Evolutionary conservation across 306 rosid genomes (phyloP), one percentile per base, ranked within the genome.

Genomic region (Sicyos baderoa): DNA sequence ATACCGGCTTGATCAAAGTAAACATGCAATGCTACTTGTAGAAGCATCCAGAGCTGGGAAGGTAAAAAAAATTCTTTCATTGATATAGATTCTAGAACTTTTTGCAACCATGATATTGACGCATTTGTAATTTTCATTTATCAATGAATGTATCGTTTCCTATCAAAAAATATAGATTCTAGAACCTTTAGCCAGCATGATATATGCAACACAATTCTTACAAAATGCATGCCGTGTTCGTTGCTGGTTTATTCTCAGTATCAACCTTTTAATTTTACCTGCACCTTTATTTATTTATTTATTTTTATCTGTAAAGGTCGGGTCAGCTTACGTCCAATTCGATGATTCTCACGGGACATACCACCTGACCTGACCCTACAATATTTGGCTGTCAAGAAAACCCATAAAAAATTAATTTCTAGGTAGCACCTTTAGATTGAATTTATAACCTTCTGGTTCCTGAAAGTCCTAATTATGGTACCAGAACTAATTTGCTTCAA

Each of bases 31-130:
- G 2, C 75, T 89, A 68, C 87, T 87, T 61, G 70, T 85, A 74
- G 78, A 86, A 85, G 93, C 96, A 80, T 86, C 98, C 72, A 89
- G 78, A 84, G 84, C 88, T 74, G 96, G 96, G 80, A 92, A 92
- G 96, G 98, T 87, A 80, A 25, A 25, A 25, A 25, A 25, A 25
- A 3, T 25, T 25, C 16, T 50, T 40, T 9, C 65, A 19, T 60
- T 76, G 9, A 57, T 50, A 23, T 50, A 17, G 35, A 17, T 53
- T n/a, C 44, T 70, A 69, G 66, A 51, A n/a, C 68, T 27, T 62
- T 17, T 17, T 17, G 27, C 52, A 27, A 40, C 27, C 18, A 60
- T 32, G 45, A 27, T 7, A 32, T 60, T n/a, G n/a, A n/a, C n/a
- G n/a, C n/a, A n/a, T n/a, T n/a, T n/a, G n/a, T n/a, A n/a, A n/a